A percentile compares a stretch with the other conserved stretches of the same genome.
Conservation (phyloP, 2,329 filamentous ascomycete genomes). For the Triangularia verruculosa region DNA sequence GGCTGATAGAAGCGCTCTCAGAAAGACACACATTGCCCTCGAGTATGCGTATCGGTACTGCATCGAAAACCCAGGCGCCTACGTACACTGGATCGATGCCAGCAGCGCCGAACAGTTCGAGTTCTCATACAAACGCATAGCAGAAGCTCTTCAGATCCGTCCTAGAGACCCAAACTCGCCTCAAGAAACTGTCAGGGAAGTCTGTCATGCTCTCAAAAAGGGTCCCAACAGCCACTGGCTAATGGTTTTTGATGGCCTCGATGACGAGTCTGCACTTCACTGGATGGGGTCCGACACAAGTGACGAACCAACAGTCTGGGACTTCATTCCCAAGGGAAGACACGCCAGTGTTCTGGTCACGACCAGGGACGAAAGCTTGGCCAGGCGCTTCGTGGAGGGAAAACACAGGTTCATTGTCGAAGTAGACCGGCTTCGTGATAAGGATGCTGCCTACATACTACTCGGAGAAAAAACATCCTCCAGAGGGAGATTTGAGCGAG, state of each 20-base stretch:
- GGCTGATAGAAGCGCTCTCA: not conserved
- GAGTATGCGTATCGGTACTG: not conserved
- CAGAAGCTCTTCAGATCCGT: not conserved
- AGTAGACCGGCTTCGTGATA: not conserved
- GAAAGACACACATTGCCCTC: not conserved
- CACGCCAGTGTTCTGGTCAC: not conserved
- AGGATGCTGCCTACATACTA: not conserved
- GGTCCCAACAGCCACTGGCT: not conserved
- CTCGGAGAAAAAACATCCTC: not conserved
- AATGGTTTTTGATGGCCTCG: not conserved
- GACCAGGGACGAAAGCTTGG: not conserved
- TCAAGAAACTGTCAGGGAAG: not conserved
- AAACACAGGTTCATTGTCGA: not conserved
- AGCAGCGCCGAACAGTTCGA: not conserved
- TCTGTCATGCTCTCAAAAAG: not conserved
- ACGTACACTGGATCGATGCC: not conserved
- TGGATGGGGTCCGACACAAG: not conserved
- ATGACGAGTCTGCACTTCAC: not conserved
- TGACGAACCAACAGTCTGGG: not conserved
- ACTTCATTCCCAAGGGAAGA: not conserved
- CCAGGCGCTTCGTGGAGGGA: not conserved
- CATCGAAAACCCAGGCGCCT: not conserved
- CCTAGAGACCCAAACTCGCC: not conserved
- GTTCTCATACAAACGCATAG: not conserved
- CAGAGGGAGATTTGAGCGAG: not conserved